These are phyloP conservation scores for Colletotrichum graminicola DNA, from an alignment of 2,329 filamentous ascomycete genomes.

Conservation along the genomic window DNA sequence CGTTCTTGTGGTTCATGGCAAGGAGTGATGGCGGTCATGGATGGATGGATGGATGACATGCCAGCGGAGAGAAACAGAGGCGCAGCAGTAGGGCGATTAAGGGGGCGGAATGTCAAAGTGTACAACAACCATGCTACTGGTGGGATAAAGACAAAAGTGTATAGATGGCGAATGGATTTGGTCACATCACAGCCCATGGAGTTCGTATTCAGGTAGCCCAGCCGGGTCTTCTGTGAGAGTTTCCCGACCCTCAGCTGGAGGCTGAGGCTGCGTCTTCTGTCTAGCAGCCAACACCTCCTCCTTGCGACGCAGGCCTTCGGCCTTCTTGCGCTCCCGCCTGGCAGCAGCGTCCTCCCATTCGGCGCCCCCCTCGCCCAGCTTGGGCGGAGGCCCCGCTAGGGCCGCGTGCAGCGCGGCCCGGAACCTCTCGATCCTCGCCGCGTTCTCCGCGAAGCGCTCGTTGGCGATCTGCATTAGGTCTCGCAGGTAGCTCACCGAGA, in stretches of 20 bases:
- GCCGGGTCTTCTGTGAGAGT: background rate
- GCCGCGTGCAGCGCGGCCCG: slow-evolving; percentile 60
- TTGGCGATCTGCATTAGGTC: slow-evolving; percentile 79
- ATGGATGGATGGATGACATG: background rate
- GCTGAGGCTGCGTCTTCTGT: slow-evolving; percentile 3
- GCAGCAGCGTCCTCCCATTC: slow-evolving; percentile 68
- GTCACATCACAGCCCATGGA: slow-evolving; percentile 27
- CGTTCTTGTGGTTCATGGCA: slow-evolving; percentile 30
- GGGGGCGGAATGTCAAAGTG: slow-evolving; percentile 39
- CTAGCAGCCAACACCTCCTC: slow-evolving; percentile 53
- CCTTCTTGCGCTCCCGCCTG: slow-evolving; percentile 67
- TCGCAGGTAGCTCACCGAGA: slow-evolving; percentile 75
- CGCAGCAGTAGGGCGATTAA: background rate
- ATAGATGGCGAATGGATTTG: slow-evolving; percentile 40
- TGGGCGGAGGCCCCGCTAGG: slow-evolving; percentile 46
- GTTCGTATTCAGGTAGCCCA: slow-evolving; percentile 27
- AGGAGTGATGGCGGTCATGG: background rate
- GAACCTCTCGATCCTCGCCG: slow-evolving; percentile 76
- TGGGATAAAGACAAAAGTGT: slow-evolving; percentile 40
- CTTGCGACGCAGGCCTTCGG: slow-evolving; percentile 68
- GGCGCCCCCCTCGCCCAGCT: slow-evolving; percentile 47
- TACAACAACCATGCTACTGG: slow-evolving; percentile 50
- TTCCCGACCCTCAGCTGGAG: background rate
- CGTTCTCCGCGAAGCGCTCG: slow-evolving; percentile 78
- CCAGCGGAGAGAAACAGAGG: slow-evolving; percentile 2